Conservation (phyloP, 331 rosid species). For the Prunus yedoensis region DNA sequence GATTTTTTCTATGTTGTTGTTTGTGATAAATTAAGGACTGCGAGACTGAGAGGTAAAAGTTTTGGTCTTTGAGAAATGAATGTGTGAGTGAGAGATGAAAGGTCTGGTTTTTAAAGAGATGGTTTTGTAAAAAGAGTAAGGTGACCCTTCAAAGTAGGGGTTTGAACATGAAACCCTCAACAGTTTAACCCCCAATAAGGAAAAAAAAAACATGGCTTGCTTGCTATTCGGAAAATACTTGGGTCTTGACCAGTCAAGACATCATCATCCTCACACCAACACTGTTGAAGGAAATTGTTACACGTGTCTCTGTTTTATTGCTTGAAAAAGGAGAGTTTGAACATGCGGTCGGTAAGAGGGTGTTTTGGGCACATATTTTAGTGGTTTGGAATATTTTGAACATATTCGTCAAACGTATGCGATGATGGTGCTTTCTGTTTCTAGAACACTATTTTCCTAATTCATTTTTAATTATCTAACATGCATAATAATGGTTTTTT, state of each 20-base stretch:
- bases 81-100: slow-evolving; percentile 16
- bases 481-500: no score
- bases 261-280: background rate
- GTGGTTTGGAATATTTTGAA: no score
- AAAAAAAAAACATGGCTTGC: background rate
- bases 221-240: background rate
- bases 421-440: no score
- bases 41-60: background rate
- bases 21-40: background rate
- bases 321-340: no score
- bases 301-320: background rate
- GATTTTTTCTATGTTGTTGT: background rate
- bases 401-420: no score
- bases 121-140: slow-evolving; percentile 17
- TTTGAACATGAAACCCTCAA: background rate
- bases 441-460: no score
- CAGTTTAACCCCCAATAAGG: background rate
- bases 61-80: background rate
- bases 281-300: background rate
- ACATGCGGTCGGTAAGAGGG: no score
- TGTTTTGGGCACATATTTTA: no score
- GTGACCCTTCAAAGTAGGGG: slow-evolving; percentile 39
- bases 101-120: slow-evolving; percentile 27
- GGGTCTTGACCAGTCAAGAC: background rate
- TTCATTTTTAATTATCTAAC: no score